A percentile compares a stretch with the other conserved stretches of the same genome.
Evolutionary conservation across 2,329 filamentous ascomycete species (phyloP).

Genomic region (Pleurostoma richardsiae): DNA sequence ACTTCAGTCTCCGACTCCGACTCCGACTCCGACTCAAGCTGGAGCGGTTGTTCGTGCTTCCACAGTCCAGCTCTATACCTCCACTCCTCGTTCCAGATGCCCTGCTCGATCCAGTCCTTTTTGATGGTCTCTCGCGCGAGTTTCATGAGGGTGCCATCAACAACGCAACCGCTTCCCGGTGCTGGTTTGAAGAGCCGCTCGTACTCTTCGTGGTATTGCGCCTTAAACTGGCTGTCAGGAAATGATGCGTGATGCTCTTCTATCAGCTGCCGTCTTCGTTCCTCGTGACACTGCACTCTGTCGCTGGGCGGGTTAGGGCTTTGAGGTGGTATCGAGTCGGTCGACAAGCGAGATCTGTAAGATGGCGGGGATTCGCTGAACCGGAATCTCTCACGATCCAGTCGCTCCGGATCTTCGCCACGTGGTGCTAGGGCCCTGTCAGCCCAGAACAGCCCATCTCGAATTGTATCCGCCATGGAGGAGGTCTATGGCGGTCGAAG

Average conservation of each 20-base stretch:
- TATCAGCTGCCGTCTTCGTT: neutral
- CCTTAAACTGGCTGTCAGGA: neutral
- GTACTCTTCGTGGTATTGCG: neutral
- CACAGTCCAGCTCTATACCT: neutral
- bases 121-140: slow-evolving; percentile 4
- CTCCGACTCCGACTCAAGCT: neutral
- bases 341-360: neutral
- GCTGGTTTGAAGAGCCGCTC: neutral
- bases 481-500: too few species aligned
- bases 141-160: neutral
- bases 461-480: neutral
- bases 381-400: neutral
- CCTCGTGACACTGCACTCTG: neutral
- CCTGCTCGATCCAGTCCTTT: slow-evolving; percentile 12
- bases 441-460: neutral
- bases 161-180: neutral
- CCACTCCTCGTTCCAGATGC: slow-evolving; percentile 14
- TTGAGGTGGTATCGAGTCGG: neutral
- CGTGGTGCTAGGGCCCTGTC: slow-evolving; percentile 1
- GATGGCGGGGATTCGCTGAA: neutral
- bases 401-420: neutral
- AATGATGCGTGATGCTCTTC: neutral
- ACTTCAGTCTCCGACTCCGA: neutral
- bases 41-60: neutral
- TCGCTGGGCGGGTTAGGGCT: neutral